A percentile compares a stretch with the other conserved stretches of the same genome.
Conservation (phyloP, 108 stramenopile genomes). For the Cyclotella choctawhatcheeana region DNA sequence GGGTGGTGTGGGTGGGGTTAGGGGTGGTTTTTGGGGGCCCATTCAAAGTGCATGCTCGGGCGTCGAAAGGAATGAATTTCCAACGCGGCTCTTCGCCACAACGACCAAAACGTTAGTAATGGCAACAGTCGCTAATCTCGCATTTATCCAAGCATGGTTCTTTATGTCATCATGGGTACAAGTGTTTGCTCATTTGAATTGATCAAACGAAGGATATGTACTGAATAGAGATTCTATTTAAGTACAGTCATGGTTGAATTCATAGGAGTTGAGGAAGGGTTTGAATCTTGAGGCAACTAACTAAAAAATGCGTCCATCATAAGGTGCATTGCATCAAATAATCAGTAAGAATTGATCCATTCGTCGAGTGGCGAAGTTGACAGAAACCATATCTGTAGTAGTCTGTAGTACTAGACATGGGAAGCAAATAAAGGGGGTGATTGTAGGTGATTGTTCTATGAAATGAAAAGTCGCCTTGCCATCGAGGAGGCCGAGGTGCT, state of each 20-base stretch:
- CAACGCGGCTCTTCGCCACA: constrained; percentile 46
- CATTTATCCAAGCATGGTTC: constrained; percentile 35
- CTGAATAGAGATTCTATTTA: constrained; percentile 48
- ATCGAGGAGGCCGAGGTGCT: too few relatives aligned
- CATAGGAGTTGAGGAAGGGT: too few relatives aligned
- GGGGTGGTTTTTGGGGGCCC: constrained; percentile 37
- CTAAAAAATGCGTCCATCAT: too few relatives aligned
- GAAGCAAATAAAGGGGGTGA: too few relatives aligned
- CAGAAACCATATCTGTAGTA: too few relatives aligned
- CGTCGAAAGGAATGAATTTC: constrained; percentile 36
- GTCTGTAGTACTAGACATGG: too few relatives aligned
- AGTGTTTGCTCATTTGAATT: constrained; percentile 30
- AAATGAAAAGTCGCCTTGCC: too few relatives aligned
- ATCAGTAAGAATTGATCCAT: too few relatives aligned
- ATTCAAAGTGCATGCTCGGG: constrained; percentile 43
- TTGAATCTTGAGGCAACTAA: too few relatives aligned
- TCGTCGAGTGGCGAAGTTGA: too few relatives aligned
- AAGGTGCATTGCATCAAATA: too few relatives aligned
- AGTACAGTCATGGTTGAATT: constrained; percentile 51
- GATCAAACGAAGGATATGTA: constrained; percentile 38
- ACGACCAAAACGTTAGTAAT: constrained; percentile 10
- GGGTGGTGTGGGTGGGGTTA: constrained; percentile 3
- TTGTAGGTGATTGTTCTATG: too few relatives aligned
- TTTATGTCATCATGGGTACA: constrained; percentile 36
- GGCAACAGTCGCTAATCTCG: constrained; percentile 32